Base-by-base conservation (phyloP, 164 flowering plant genomes). In the Saururus chinensis region DNA sequence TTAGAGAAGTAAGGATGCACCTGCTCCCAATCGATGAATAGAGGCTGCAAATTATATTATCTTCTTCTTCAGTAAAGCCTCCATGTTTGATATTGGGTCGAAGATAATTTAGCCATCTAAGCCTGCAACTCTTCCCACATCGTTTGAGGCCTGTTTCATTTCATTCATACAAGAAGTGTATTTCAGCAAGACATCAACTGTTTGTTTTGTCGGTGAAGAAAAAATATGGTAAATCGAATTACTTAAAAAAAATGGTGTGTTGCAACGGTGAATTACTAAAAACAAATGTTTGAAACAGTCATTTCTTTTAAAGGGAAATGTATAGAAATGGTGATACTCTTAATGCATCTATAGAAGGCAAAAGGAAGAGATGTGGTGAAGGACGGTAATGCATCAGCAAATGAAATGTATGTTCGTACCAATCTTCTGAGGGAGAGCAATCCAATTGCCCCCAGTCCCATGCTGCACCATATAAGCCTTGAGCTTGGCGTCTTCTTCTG, bases 21-120 rank as follows among this genome's bases (percentile, higher is more conserved):
- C 80, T 74, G 80, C 80, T 76, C 35, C 95, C 95, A 67, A 88
- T 88, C 75, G 41, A 81, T 53, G 83, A 73, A 73, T 64, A 88
- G 60, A 88, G 86, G 69, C 60, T 79, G 74, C 82, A 85, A 40
- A 85, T 88, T 14, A 88, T 69, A 53, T 78, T 79, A 65, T 86
- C 96, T 81, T 88, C 96, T 16, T 80, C 88, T 54, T 85, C 90
- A 62, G 96, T 71, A 66, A 84, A 88, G 53, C 86, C 86, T 57
- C 96, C 96, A 73, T 84, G 96, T 58, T 83, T 85, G 26, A 88
- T 72, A 70, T 88, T 81, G 55, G 96, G 96, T 61, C 96, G 80
- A 1, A 88, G 78, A 73, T 88, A 88, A 76, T 88, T 88, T 3
- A 88, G 74, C 95, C 95, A 83, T 76, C 95, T 83, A 52, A 87